phyloP scores from a whole-genome alignment of 352 stramenopile genomes.

The Ophiocytium majus region DNA sequence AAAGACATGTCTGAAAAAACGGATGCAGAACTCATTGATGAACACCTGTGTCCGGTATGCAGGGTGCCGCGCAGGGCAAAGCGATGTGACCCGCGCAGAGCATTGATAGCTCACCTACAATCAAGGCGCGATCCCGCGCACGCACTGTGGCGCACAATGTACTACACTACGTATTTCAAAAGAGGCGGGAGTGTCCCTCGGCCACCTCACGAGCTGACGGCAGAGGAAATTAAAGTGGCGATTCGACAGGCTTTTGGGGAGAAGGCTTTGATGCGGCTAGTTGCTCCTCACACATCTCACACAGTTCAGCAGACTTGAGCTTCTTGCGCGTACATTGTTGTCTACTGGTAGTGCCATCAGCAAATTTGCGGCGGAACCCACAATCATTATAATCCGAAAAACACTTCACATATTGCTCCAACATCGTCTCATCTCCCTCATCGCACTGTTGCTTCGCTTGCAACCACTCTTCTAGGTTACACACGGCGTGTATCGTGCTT shows the following conservation, averaged over 20 bases:
- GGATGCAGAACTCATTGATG: not conserved
- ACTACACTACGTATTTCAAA: not conserved
- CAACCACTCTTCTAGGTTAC: not conserved
- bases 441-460: not conserved
- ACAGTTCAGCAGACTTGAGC: not conserved
- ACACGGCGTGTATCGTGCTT: not conserved
- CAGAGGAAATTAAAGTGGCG: not conserved
- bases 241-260: not conserved
- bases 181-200: not conserved
- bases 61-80: not conserved
- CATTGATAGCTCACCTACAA: not conserved
- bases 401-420: not conserved
- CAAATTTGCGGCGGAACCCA: no score
- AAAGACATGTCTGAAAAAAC: not conserved
- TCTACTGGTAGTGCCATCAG: no score
- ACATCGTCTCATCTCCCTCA: not conserved
- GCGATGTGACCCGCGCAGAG: no score
- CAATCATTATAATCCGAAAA: no score
- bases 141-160: not conserved
- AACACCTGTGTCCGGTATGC: not conserved
- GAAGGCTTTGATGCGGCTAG: no score
- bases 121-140: not conserved
- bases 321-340: not conserved
- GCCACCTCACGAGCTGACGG: not conserved
- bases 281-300: not conserved